Conservation (phyloP, 768 basidiomycete genomes). For the Cantharellus cinnabarinus region DNA sequence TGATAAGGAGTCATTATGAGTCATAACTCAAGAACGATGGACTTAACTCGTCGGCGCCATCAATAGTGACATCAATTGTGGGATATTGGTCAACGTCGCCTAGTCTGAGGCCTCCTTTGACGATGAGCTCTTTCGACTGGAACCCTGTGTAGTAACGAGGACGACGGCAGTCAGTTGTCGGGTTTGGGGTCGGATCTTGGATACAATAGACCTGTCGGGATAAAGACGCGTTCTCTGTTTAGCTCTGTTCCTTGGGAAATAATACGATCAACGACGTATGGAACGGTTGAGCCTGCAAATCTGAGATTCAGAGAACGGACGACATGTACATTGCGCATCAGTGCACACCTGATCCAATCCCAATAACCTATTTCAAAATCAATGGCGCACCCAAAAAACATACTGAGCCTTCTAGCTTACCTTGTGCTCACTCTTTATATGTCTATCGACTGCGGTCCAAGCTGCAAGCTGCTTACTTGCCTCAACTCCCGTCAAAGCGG, state of each 20-base stretch:
- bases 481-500: slow-evolving; percentile 27
- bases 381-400: not conserved
- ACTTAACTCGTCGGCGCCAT: slow-evolving; percentile 82
- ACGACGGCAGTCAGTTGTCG: slow-evolving; percentile 7
- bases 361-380: slow-evolving; percentile 42
- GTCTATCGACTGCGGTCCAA: slow-evolving; percentile 80
- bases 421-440: slow-evolving; percentile 65
- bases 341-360: slow-evolving; percentile 58
- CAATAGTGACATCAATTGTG: slow-evolving; percentile 85
- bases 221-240: slow-evolving; percentile 69
- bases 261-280: slow-evolving; percentile 91
- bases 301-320: not conserved
- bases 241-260: slow-evolving; percentile 54
- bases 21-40: not conserved
- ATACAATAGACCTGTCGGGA: slow-evolving; percentile 48
- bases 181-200: not conserved
- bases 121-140: slow-evolving; percentile 90
- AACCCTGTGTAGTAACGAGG: slow-evolving; percentile 32
- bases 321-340: slow-evolving; percentile 7
- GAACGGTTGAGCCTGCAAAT: slow-evolving; percentile 64
- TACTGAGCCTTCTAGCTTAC: slow-evolving; percentile 21
- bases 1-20: slow-evolving; percentile 14
- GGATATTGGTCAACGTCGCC: slow-evolving; percentile 85
- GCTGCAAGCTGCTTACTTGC: slow-evolving; percentile 79
- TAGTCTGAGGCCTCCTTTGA: slow-evolving; percentile 49